Evolutionary conservation across 1,284 basidiomycete species (phyloP).

Genomic region (Coniferiporia weirii): DNA sequence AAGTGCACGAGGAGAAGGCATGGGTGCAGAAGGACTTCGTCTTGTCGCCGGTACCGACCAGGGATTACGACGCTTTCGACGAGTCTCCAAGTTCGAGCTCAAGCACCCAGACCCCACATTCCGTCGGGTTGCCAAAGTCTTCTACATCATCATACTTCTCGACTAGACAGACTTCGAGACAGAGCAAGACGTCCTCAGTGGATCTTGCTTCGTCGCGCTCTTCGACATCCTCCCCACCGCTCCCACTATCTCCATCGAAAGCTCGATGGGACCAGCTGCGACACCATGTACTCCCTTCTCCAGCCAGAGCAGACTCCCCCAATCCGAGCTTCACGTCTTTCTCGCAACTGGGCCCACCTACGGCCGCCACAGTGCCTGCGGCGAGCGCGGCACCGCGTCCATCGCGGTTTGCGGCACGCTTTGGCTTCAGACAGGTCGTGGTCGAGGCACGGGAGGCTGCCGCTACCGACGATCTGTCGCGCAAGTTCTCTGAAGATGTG

Average conservation of each 20-base stretch:
- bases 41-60: constrained; percentile 6
- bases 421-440: constrained; percentile 57
- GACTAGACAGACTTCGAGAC: constrained; percentile 1
- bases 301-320: constrained; percentile 25
- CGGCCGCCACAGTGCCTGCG: constrained; percentile 27
- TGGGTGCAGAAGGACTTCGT: constrained; percentile 12
- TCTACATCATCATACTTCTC: background rate
- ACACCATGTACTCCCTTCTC: constrained; percentile 42
- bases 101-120: background rate
- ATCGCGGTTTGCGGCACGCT: constrained; percentile 45
- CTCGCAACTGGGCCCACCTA: constrained; percentile 24
- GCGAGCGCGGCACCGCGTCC: constrained; percentile 38
- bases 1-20: background rate
- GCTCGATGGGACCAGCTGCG: constrained; percentile 51
- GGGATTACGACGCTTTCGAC: constrained; percentile 2
- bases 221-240: constrained; percentile 20
- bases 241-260: constrained; percentile 35
- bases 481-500: constrained; percentile 45
- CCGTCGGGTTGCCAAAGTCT: constrained; percentile 1
- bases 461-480: constrained; percentile 34
- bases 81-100: background rate
- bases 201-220: constrained; percentile 4
- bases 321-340: constrained; percentile 22
- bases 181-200: background rate
- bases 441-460: constrained; percentile 48